Evolutionary conservation across 805 yeast genomes (phyloP), one percentile per base, ranked within the genome.

Genomic region (Lachancea sp.): DNA sequence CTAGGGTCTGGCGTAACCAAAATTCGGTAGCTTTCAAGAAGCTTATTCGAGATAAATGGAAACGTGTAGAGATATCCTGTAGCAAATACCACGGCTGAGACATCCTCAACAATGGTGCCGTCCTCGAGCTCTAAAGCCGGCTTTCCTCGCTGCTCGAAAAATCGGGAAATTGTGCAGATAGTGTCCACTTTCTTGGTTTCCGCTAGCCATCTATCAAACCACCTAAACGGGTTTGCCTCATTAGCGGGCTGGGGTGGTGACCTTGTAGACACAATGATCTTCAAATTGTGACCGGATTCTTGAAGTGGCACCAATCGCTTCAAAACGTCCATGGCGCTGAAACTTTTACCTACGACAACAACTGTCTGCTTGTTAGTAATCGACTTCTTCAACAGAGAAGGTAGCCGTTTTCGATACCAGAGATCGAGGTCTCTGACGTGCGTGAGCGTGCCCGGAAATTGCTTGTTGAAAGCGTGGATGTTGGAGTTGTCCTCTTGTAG

Each of bases 211-310:
- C 65, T 64, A n/a, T 54, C 63, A 17, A 69, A 61, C 69, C 71
- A 68, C 35, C 42, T 60, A 28, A 48, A 48, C 50, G 45, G 55
- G 45, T 38, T 61, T 50, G 82, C 90, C 3, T 61, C 60, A 22
- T 72, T 80, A 8, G 47, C 50, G 1, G 49, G 49, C 36, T 33
- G 34, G 5, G 50, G 48, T 2, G 46, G 42, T 84, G 89, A 80
- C 48, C 78, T 80, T 34, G 94, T 67, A 31, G 83, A 75, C 47
- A 85, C 63, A 47, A 81, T 80, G 45, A 83, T 69, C 34, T 49
- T 50, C 13, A 45, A 26, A 8, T 28, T 23, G 16, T 26, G 43
- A 47, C 40, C 59, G 5, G 34, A 20, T 36, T 39, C 54, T 45
- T 42, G 49, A 36, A 43, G 50, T 38, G 61, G 61, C 9, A 57